phyloP scores from a whole-genome alignment of 495 filamentous ascomycete genomes.

The Annulohypoxylon moriforme region DNA sequence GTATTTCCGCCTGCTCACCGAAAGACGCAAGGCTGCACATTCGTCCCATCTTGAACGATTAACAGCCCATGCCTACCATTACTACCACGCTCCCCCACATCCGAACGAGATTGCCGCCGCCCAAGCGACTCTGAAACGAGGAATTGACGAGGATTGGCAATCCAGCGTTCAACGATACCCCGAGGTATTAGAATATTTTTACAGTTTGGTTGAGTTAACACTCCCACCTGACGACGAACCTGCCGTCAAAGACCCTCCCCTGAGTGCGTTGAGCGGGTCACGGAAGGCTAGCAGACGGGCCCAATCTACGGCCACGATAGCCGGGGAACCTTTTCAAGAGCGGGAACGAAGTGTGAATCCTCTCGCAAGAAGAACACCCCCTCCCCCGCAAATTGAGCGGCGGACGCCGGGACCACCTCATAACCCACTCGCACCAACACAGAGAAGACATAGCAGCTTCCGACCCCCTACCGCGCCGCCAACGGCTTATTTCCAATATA shows the following conservation, averaged over 20 bases:
- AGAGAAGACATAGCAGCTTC: conserved; percentile 42
- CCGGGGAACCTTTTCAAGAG: conserved; percentile 44
- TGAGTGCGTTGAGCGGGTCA: conserved; percentile 62
- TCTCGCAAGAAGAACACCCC: conserved; percentile 45
- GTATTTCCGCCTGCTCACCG: conserved; percentile 70
- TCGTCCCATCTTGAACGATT: conserved; percentile 66
- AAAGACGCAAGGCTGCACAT: conserved; percentile 69
- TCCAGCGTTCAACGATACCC: conserved; percentile 75
- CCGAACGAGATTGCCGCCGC: conserved; percentile 68
- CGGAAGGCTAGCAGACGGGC: conserved; percentile 53
- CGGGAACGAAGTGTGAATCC: conserved; percentile 41
- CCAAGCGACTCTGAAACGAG: conserved; percentile 69
- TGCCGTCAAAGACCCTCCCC: conserved; percentile 65
- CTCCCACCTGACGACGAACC: conserved; percentile 66
- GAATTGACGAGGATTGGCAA: conserved; percentile 80
- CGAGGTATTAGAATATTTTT: conserved; percentile 79
- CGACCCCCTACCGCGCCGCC: conserved; percentile 43
- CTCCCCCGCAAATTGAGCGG: conserved; percentile 46
- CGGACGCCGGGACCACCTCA: conserved; percentile 46
- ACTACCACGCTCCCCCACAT: conserved; percentile 65
- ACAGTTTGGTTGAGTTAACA: conserved; percentile 69
- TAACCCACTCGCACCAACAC: conserved; percentile 48
- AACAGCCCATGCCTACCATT: conserved; percentile 67
- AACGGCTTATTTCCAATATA: conserved; percentile 28
- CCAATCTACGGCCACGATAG: conserved; percentile 44